Evolutionary conservation across 108 stramenopile species (phyloP), one percentile per base, ranked within the genome.

Genomic region (Pseudonitzschia multiseries): DNA sequence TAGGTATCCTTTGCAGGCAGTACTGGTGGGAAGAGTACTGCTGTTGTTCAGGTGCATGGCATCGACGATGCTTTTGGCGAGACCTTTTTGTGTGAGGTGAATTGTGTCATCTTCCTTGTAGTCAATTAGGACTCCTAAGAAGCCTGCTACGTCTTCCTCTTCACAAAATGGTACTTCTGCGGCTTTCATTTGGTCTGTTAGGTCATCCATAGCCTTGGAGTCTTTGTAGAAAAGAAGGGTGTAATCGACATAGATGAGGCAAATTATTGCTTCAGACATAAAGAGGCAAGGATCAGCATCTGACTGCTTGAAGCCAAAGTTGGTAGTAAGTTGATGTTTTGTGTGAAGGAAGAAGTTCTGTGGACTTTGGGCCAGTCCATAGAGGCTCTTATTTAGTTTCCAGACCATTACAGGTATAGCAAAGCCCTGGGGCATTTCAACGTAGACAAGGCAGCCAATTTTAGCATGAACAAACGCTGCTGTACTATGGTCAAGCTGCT

Each of bases 241-340:
- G n/a, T 72, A 60, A 32, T 72, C 48, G 13, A 72, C n/a, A 6
- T 72, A 72, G 31, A 72, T 46, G 13, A 72, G 21, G 29, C 72
- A 74, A 29, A 86, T 74, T 5, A 81, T 36, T 0, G 46, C 56
- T 0, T 60, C n/a, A 0, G 65, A 74, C 52, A 81, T 65, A 24
- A 88, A 83, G n/a, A 88, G 71, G 27, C 36, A 87, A 18, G 82
- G 80, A 59, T 75, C 76, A 17, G 40, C 21, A 8, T 53, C 1
- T 18, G 79, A 82, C 42, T 73, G 76, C 5, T 41, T 53, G 20
- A 80, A 69, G 28, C 74, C 76, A 22, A 69, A 44, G 5, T 31
- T 17, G 13, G 27, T 33, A 5, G 36, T 36, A 3, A 84, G 40
- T 17, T 69, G 33, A 0, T 57, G n/a, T 29, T 64, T 53, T 4